Conservation (phyloP, 441 rosid species). For the Cnidoscolus chayamansa region DNA sequence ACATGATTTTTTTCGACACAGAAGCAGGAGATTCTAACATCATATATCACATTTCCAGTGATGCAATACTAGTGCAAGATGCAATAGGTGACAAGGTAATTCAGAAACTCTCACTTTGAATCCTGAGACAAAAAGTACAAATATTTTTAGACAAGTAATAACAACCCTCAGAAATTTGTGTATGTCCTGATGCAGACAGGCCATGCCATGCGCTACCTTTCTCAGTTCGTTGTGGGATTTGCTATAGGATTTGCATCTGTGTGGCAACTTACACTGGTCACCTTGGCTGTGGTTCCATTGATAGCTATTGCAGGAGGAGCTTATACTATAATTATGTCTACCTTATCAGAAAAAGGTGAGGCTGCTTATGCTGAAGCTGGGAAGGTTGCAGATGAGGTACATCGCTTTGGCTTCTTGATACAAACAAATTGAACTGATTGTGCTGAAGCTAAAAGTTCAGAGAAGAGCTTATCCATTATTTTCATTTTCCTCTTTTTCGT, state of each 20-base stretch:
- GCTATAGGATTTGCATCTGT: slow-evolving; percentile 61
- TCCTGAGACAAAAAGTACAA: not conserved
- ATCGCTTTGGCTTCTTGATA: not conserved
- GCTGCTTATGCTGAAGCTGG: slow-evolving; percentile 85
- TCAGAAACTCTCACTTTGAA: not conserved
- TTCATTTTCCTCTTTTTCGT: not conserved
- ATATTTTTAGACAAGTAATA: not conserved
- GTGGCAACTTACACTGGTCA: slow-evolving; percentile 80
- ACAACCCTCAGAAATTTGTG: not conserved
- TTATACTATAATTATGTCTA: slow-evolving; percentile 69
- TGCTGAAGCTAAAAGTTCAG: not conserved
- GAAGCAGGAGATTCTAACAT: slow-evolving; percentile 71
- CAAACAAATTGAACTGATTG: not conserved
- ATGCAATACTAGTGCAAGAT: slow-evolving; percentile 77
- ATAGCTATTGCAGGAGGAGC: slow-evolving; percentile 78
- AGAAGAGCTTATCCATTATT: not conserved
- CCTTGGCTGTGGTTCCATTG: slow-evolving; percentile 82
- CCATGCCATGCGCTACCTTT: slow-evolving; percentile 68
- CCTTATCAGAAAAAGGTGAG: slow-evolving; percentile 69
- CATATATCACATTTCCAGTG: slow-evolving; percentile 68
- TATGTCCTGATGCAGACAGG: slow-evolving; percentile 54
- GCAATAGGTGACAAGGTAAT: slow-evolving; percentile 85
- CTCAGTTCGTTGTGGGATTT: slow-evolving; percentile 70
- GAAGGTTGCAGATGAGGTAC: slow-evolving; percentile 78
- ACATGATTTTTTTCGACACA: slow-evolving; percentile 65